phyloP scores from a whole-genome alignment of 306 rosid species.

The Luffa aegyptiaca region DNA sequence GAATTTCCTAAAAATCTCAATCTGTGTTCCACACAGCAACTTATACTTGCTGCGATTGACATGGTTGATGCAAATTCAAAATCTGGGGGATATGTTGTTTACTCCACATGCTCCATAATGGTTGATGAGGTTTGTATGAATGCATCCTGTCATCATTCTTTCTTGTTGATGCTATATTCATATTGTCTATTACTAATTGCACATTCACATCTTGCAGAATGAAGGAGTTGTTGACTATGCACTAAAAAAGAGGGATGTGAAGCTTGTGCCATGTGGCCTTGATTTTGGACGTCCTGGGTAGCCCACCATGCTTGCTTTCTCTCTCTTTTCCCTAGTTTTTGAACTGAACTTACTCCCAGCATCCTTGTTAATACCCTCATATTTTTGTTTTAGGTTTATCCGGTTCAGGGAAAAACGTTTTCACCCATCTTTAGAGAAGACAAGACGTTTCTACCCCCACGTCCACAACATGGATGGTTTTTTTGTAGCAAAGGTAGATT shows the following conservation, averaged over 20 bases:
- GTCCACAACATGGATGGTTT: constrained; percentile 97
- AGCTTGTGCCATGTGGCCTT: constrained; percentile 90
- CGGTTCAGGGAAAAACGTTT: constrained; percentile 81
- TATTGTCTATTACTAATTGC: not conserved
- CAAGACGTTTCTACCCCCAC: constrained; percentile 95
- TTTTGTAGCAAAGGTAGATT: constrained; percentile 85
- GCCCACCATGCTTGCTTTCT: not conserved
- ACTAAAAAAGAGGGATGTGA: constrained; percentile 74
- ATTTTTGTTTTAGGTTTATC: constrained; percentile 38
- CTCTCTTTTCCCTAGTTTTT: not conserved
- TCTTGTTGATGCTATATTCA: not conserved
- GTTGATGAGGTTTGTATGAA: constrained; percentile 77
- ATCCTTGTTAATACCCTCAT: not conserved
- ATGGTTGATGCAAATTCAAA: constrained; percentile 93
- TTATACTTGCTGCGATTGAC: constrained; percentile 88
- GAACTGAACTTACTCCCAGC: not conserved
- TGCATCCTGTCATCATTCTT: not conserved
- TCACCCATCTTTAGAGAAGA: constrained; percentile 86
- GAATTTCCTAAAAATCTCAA: not conserved
- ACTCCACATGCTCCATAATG: constrained; percentile 95
- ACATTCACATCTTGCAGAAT: constrained; percentile 39
- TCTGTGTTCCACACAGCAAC: constrained; percentile 36
- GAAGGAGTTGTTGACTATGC: constrained; percentile 93
- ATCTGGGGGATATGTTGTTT: constrained; percentile 88
- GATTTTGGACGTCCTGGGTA: constrained; percentile 97